Evolutionary conservation across 169 alveolate genomes (phyloP).

Genomic region (Theileria sp.): DNA sequence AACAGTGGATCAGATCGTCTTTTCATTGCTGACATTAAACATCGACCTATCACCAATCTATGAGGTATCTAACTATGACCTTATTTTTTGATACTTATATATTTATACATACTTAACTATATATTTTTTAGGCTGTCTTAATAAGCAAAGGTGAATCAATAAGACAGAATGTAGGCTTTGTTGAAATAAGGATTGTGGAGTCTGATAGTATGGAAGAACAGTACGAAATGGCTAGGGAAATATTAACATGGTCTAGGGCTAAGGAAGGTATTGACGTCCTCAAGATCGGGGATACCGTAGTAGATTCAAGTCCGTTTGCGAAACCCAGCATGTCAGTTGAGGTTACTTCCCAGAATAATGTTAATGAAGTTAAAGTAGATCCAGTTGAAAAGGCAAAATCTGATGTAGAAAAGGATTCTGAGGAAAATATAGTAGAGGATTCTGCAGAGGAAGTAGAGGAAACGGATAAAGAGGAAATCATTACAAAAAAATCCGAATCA

Average conservation of each 20-base stretch:
- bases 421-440: background rate
- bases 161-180: constrained; percentile 12
- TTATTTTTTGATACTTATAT: background rate
- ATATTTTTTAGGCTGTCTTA: background rate
- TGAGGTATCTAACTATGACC: constrained; percentile 12
- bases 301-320: background rate
- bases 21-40: constrained; percentile 47
- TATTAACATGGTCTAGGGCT: constrained; percentile 23
- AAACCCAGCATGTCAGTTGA: background rate
- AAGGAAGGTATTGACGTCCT: background rate
- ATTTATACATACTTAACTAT: background rate
- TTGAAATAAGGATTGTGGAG: constrained; percentile 27
- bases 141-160: constrained; percentile 20
- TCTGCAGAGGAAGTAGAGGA: no score
- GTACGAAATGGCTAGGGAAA: constrained; percentile 25
- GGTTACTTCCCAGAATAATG: background rate
- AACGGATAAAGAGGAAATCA: no score
- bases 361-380: background rate
- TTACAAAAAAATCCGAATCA: no score
- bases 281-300: background rate
- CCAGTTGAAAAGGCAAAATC: background rate
- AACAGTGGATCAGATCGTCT: constrained; percentile 4
- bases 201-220: constrained; percentile 13
- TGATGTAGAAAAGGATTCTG: background rate
- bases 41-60: constrained; percentile 54